Percentiles rank a stretch among this genome's conserved stretches.
These are phyloP conservation scores for Calonectria crousiana DNA, from an alignment of 2,329 filamentous ascomycete species.

Conservation along the genomic window DNA sequence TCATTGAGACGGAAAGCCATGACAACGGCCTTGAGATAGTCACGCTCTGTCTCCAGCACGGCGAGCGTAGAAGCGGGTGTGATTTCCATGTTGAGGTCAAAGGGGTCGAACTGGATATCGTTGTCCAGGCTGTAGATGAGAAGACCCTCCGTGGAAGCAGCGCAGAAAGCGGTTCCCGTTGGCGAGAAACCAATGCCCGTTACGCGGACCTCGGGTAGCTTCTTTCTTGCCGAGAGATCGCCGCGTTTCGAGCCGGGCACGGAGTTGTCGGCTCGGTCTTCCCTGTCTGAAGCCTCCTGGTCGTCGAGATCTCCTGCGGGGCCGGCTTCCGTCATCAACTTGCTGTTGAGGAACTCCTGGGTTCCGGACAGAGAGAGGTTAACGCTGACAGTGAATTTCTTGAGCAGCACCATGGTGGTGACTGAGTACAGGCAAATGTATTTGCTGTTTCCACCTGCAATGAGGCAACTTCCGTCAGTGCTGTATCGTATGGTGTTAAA, in stretches of 20 bases:
- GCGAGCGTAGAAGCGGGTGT: constrained; percentile 87
- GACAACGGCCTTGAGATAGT: constrained; percentile 91
- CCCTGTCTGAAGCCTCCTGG: constrained; percentile 87
- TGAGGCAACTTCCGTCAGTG: constrained; percentile 88
- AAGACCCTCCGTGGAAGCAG: constrained; percentile 92
- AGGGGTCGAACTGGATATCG: constrained; percentile 89
- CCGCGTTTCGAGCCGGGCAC: constrained; percentile 89
- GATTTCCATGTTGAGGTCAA: constrained; percentile 94
- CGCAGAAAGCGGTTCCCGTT: constrained; percentile 90
- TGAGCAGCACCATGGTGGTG: constrained; percentile 88
- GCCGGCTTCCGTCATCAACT: constrained; percentile 89
- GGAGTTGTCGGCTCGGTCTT: constrained; percentile 82
- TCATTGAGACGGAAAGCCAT: constrained; percentile 99
- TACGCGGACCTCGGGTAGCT: constrained; percentile 85
- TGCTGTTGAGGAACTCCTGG: constrained; percentile 96
- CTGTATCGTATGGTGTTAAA: constrained; percentile 93
- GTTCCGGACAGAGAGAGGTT: constrained; percentile 97
- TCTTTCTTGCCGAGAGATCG: constrained; percentile 83
- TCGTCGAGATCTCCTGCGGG: constrained; percentile 88
- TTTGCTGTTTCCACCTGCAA: constrained; percentile 96
- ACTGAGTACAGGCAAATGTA: constrained; percentile 99
- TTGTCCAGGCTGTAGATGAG: constrained; percentile 93
- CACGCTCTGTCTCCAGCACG: constrained; percentile 74
- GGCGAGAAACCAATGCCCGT: constrained; percentile 89
- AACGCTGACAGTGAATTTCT: constrained; percentile 95